Conservation (phyloP, 106 monocot genomes). For the Phalaenopsis aphrodite region DNA sequence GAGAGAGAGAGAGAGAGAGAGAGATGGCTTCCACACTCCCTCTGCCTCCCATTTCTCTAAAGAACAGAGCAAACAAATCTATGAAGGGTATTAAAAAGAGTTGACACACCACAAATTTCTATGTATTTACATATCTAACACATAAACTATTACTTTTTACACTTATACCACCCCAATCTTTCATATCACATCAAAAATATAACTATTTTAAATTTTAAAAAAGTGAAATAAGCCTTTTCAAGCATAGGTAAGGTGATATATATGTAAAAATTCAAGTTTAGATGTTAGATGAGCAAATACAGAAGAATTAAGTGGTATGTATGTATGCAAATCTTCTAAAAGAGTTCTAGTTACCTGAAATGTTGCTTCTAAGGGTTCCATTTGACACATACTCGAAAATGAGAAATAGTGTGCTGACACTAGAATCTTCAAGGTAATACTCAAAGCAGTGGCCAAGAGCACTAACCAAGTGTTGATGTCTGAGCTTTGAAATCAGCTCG, state of each 20-base stretch:
- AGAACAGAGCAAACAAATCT: not conserved
- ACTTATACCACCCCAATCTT: no score
- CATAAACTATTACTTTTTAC: no score
- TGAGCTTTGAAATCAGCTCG: conserved; percentile 85
- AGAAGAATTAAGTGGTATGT: no score
- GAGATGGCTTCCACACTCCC: not conserved
- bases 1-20: not conserved
- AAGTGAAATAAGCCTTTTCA: no score
- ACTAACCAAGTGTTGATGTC: conserved; percentile 84
- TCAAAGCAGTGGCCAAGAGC: conserved; percentile 95
- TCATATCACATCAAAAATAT: no score
- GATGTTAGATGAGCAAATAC: no score
- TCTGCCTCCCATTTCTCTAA: not conserved
- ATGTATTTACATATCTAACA: no score
- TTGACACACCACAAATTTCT: no score
- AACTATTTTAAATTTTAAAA: no score
- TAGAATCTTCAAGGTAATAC: conserved; percentile 70
- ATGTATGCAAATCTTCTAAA: no score
- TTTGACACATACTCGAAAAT: conserved; percentile 78
- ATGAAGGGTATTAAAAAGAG: not conserved
- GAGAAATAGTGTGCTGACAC: conserved; percentile 72
- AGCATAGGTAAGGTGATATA: no score
- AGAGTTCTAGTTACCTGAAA: conserved; percentile 44
- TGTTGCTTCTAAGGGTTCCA: conserved; percentile 67
- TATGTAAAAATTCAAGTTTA: no score